Evolutionary conservation across 2,329 filamentous ascomycete species (phyloP).

Genomic region (Apiospora phragmitis): DNA sequence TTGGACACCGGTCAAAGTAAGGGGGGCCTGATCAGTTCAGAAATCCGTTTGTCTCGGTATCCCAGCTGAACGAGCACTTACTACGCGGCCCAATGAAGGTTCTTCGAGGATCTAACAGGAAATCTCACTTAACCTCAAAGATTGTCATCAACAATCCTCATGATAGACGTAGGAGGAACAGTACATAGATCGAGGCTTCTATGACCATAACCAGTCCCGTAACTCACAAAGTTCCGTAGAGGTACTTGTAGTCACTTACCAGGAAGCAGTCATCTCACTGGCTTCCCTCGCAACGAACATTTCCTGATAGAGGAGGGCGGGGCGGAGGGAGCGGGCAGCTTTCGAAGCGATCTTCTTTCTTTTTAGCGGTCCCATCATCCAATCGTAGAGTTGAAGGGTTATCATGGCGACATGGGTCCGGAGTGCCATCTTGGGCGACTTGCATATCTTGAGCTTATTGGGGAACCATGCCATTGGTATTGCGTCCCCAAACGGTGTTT

Average conservation of each 20-base stretch:
- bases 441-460: background rate
- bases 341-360: background rate
- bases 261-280: background rate
- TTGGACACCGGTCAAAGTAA: background rate
- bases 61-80: background rate
- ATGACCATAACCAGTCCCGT: background rate
- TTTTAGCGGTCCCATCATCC: background rate
- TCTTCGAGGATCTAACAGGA: background rate
- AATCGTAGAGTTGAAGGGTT: background rate
- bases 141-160: background rate
- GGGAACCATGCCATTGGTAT: background rate
- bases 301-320: background rate
- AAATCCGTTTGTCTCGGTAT: background rate
- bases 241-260: too few species aligned
- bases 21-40: background rate
- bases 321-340: background rate
- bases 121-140: background rate
- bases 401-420: background rate
- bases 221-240: background rate
- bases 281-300: background rate
- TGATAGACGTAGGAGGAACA: background rate
- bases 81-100: background rate
- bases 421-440: background rate
- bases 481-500: background rate
- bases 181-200: background rate